Evolutionary conservation across 164 flowering plant species (phyloP).

Genomic region (Protea cynaroides): DNA sequence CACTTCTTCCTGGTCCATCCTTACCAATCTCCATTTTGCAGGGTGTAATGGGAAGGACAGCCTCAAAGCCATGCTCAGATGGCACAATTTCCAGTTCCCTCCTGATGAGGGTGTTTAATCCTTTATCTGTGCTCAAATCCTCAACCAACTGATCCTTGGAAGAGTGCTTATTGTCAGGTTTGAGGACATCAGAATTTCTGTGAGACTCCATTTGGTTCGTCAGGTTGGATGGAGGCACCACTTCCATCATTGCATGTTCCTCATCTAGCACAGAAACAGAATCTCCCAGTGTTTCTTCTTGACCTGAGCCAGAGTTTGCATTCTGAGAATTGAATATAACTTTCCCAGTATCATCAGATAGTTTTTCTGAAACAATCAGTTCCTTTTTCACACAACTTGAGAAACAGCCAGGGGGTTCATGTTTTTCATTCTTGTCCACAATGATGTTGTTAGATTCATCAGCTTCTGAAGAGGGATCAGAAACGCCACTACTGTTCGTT

Average conservation of each 20-base stretch:
- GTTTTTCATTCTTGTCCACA: constrained; percentile 28
- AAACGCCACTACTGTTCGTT: constrained; percentile 69
- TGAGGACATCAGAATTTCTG: constrained; percentile 26
- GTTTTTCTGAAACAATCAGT: constrained; percentile 16
- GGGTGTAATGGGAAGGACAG: constrained; percentile 67
- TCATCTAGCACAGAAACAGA: constrained; percentile 36
- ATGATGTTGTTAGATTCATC: constrained; percentile 62
- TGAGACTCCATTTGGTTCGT: constrained; percentile 12
- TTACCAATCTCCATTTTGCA: constrained; percentile 48
- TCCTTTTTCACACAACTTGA: constrained; percentile 15
- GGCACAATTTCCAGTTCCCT: constrained; percentile 44
- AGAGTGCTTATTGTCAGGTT: constrained; percentile 23
- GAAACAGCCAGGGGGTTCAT: constrained; percentile 22
- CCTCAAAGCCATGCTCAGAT: constrained; percentile 29
- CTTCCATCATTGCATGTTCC: constrained; percentile 20
- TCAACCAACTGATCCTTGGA: constrained; percentile 26
- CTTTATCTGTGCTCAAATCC: constrained; percentile 39
- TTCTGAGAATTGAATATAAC: constrained; percentile 7
- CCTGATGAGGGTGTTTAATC: constrained; percentile 25
- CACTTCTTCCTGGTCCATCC: constrained; percentile 36
- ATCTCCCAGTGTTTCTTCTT: constrained; percentile 27
- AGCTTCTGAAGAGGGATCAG: constrained; percentile 92
- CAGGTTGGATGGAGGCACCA: constrained; percentile 12
- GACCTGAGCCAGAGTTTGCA: constrained; percentile 14
- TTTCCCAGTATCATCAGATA: constrained; percentile 13